phyloP scores from a whole-genome alignment of 257 asterid genomes.

The Solanum medicagineum region DNA sequence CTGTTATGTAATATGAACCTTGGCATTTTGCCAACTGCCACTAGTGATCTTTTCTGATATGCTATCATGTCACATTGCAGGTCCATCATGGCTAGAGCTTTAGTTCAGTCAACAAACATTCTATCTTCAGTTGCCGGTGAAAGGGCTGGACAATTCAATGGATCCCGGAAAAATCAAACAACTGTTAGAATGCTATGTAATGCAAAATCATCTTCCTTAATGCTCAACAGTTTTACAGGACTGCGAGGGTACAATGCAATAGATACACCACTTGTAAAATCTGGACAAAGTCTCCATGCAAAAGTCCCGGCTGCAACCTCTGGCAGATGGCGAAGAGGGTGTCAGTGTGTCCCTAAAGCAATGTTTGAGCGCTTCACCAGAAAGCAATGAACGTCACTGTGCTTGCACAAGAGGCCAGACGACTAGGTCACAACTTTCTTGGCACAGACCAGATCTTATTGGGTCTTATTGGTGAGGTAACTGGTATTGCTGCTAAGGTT shows the following conservation, averaged over 20 bases:
- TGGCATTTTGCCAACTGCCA: not conserved
- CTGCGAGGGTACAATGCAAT: constrained; percentile 58
- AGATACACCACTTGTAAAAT: constrained; percentile 35
- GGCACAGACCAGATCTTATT: constrained; percentile 91
- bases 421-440: constrained; percentile 91
- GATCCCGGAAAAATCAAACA: constrained; percentile 31
- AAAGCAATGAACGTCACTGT: constrained; percentile 90
- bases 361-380: constrained; percentile 97
- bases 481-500: constrained; percentile 98
- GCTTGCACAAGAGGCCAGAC: constrained; percentile 97
- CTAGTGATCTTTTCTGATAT: not conserved
- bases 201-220: constrained; percentile 19
- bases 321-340: constrained; percentile 27
- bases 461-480: constrained; percentile 97
- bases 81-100: constrained; percentile 52
- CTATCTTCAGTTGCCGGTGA: constrained; percentile 41
- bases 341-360: constrained; percentile 52
- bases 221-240: constrained; percentile 46
- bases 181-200: constrained; percentile 45
- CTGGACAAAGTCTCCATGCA: constrained; percentile 46
- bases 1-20: not conserved
- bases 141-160: constrained; percentile 35
- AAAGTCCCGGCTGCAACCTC: constrained; percentile 39
- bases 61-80: constrained; percentile 22
- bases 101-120: constrained; percentile 53